These are phyloP conservation scores for Gossypium davidsonii DNA, from an alignment of 441 rosid species.

Conservation along the genomic window DNA sequence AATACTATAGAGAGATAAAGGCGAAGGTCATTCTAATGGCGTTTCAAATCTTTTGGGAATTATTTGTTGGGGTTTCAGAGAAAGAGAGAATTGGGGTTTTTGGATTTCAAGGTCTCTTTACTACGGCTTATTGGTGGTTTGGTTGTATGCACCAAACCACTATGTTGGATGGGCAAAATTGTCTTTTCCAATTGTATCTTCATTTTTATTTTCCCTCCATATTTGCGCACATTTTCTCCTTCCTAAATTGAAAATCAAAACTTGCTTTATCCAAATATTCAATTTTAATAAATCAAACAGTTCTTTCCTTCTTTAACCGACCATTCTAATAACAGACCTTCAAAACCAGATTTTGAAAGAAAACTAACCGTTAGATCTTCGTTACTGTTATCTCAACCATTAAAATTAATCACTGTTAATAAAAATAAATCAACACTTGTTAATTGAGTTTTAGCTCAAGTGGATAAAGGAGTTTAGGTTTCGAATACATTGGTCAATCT, in stretches of 20 bases:
- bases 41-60: slow-evolving; percentile 13
- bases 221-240: slow-evolving; percentile 8
- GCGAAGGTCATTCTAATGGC: slow-evolving; percentile 25
- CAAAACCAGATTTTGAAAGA: too few relatives aligned
- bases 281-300: too few relatives aligned
- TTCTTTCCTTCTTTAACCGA: too few relatives aligned
- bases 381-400: too few relatives aligned
- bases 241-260: neutral
- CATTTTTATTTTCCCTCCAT: slow-evolving; percentile 48
- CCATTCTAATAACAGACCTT: too few relatives aligned
- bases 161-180: slow-evolving; percentile 23
- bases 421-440: too few relatives aligned
- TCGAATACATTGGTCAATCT: too few relatives aligned
- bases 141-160: neutral
- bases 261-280: neutral
- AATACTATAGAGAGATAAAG: neutral
- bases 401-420: too few relatives aligned
- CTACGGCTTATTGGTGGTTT: slow-evolving; percentile 5
- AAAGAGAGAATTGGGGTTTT: neutral
- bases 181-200: slow-evolving; percentile 26
- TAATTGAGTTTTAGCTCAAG: too few relatives aligned
- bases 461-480: too few relatives aligned
- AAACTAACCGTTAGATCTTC: too few relatives aligned
- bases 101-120: neutral
- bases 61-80: slow-evolving; percentile 1